Evolutionary conservation across 805 yeast genomes (phyloP), one percentile per base, ranked within the genome.

Genomic region (Ogataea allantospora): DNA sequence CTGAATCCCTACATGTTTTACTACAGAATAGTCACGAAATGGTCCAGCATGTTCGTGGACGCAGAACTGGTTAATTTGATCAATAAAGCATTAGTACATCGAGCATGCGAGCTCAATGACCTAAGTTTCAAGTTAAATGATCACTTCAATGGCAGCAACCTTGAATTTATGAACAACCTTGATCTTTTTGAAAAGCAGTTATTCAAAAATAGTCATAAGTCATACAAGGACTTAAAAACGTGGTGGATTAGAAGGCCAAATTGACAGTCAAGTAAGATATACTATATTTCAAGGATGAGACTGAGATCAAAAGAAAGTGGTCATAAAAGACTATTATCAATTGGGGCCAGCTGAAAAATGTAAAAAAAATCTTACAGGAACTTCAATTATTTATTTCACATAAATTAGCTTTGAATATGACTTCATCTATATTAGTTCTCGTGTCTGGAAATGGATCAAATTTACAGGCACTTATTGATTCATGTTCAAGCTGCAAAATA

Each of bases 381-480:
- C 8, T 18, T 4, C n/a, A 15, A 6, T 9, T 15, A 27, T 22
- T 33, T 26, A 33, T 10, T 16, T 18, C 23, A 5, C 22, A 6
- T 27, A 27, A 27, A 6, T 18, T 8, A 28, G 18, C 7, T 18
- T 18, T 18, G 18, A 17, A 13, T 15, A 26, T 35, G 32, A 16
- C 27, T n/a, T 51, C 60, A 5, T 51, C 51, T 9, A 77, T 84
- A 40, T 68, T 84, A 8, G 97, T 93, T 0, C 74, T 93, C 25
- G 93, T 93, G 15, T 89, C 98, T 0, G 99, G 99, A 0, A 82
- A 83, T 19, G 99, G 99, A 2, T 80, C 97, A n/a, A 93, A 93
- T 56, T 68, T 93, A 26, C 99, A 93, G 60, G 98, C 99, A 0
- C 68, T 93, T 26, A 88, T 93, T 22, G 96, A 93, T 60, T 85